Evolutionary conservation across 148 eudicot species (phyloP).

Genomic region (Chenopodium quinoa): DNA sequence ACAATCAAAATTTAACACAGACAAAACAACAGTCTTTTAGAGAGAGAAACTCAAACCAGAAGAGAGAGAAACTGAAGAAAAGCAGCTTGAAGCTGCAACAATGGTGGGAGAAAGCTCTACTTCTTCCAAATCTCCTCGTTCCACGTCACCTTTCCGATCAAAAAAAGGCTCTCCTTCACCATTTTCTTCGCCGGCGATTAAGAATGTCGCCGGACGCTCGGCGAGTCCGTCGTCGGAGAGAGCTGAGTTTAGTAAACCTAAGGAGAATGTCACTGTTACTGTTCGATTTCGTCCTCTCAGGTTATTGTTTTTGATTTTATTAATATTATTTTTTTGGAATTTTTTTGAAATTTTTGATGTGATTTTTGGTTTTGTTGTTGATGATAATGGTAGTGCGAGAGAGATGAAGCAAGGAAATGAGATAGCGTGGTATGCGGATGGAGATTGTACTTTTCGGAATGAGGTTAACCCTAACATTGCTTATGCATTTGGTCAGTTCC

Average conservation of each 20-base stretch:
- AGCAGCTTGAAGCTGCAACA: background rate
- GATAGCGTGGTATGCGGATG: slow-evolving; percentile 35
- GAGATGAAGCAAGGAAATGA: slow-evolving; percentile 30
- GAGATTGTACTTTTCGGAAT: slow-evolving; percentile 22
- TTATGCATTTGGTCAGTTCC: slow-evolving; percentile 27
- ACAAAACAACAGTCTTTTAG: no score
- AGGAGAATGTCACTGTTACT: slow-evolving; percentile 28
- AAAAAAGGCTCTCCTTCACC: slow-evolving; percentile 8
- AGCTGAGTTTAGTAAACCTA: slow-evolving; percentile 18
- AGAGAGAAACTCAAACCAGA: background rate
- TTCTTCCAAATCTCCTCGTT: slow-evolving; percentile 13
- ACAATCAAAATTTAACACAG: no score
- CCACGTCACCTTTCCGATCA: slow-evolving; percentile 21
- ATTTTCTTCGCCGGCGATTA: background rate
- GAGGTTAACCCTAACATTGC: slow-evolving; percentile 22
- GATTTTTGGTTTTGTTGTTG: background rate
- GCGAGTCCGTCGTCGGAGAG: slow-evolving; percentile 8
- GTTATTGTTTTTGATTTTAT: background rate
- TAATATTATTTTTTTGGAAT: background rate
- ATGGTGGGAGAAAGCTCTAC: slow-evolving; percentile 8
- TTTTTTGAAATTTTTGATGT: background rate
- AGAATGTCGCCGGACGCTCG: background rate
- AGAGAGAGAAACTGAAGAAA: background rate
- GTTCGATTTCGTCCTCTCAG: slow-evolving; percentile 35
- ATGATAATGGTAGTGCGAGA: slow-evolving; percentile 13